A percentile compares a stretch with the other conserved stretches of the same genome.
These are phyloP conservation scores for Ophiostoma montium DNA, from an alignment of 2,329 filamentous ascomycete genomes.

Conservation along the genomic window DNA sequence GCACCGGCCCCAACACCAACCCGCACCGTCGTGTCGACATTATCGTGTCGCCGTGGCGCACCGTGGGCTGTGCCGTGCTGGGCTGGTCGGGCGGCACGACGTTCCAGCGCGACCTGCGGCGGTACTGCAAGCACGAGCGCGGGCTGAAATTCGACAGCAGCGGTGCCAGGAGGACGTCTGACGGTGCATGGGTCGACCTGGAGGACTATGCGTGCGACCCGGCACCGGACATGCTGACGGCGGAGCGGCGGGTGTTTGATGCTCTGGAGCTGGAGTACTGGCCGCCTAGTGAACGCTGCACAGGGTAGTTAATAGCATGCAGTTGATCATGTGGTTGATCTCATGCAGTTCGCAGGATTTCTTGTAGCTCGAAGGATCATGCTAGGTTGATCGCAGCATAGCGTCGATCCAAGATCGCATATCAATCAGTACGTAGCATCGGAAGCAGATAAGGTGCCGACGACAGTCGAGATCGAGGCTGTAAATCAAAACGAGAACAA, in stretches of 20 bases:
- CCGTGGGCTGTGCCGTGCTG: slow-evolving; percentile 72
- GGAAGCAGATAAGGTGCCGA: not conserved
- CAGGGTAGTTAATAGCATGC: slow-evolving; percentile 27
- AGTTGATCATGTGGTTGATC: no score
- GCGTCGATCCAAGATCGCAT: no score
- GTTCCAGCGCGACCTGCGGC: slow-evolving; percentile 72
- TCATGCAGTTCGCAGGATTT: no score
- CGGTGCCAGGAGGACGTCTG: slow-evolving; percentile 55
- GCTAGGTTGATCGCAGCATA: no score
- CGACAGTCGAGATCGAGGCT: slow-evolving; percentile 27
- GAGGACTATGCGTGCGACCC: slow-evolving; percentile 37
- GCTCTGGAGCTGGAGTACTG: slow-evolving; percentile 57
- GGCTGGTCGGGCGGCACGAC: slow-evolving; percentile 85
- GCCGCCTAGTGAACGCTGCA: slow-evolving; percentile 53
- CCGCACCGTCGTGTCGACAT: slow-evolving; percentile 82
- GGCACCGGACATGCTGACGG: slow-evolving; percentile 52
- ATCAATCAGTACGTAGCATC: no score
- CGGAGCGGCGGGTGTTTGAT: slow-evolving; percentile 69
- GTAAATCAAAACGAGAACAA: no score
- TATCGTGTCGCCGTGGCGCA: slow-evolving; percentile 78
- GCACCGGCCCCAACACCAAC: slow-evolving; percentile 42
- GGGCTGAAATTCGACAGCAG: slow-evolving; percentile 85
- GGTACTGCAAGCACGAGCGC: slow-evolving; percentile 60
- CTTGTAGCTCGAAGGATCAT: no score
- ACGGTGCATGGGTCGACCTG: slow-evolving; percentile 58